These are phyloP conservation scores for Nicotiana benthamiana DNA, from an alignment of 257 asterid species.

Conservation along the genomic window DNA sequence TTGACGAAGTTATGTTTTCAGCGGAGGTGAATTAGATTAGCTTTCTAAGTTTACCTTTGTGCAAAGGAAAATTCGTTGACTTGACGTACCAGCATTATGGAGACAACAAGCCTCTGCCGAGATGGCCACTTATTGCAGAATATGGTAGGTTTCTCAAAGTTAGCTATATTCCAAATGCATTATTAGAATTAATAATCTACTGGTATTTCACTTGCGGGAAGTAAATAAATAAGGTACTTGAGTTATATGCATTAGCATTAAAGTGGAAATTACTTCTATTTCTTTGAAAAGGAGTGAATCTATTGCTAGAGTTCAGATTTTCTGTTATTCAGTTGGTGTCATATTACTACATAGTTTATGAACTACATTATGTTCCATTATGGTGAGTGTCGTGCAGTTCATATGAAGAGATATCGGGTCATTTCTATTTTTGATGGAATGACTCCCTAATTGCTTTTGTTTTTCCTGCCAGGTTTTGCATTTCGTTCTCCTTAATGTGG, in stretches of 20 bases:
- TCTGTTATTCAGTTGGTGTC: neutral
- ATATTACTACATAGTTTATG: neutral
- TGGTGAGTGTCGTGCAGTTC: neutral
- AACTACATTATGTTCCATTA: neutral
- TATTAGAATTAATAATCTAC: neutral
- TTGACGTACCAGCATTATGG: slow-evolving; percentile 15
- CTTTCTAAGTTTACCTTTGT: neutral
- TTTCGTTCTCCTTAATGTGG: slow-evolving; percentile 13
- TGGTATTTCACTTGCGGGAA: neutral
- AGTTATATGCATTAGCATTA: neutral
- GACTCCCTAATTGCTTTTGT: neutral
- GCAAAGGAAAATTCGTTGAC: slow-evolving; percentile 25
- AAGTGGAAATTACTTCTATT: neutral
- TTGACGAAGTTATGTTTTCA: neutral
- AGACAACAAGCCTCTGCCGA: slow-evolving; percentile 15
- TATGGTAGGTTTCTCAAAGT: slow-evolving; percentile 17
- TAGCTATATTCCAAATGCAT: neutral
- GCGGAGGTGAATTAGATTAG: slow-evolving; percentile 8
- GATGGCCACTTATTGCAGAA: slow-evolving; percentile 8
- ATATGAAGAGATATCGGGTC: neutral
- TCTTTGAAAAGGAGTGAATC: neutral
- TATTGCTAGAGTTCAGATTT: neutral
- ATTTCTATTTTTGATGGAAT: neutral
- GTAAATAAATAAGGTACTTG: neutral
- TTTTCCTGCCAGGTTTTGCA: slow-evolving; percentile 13